Percentiles rank a stretch among this genome's conserved stretches.
Evolutionary conservation across 2,329 filamentous ascomycete species (phyloP).

Genomic region (Chaetomiaceae sp.): DNA sequence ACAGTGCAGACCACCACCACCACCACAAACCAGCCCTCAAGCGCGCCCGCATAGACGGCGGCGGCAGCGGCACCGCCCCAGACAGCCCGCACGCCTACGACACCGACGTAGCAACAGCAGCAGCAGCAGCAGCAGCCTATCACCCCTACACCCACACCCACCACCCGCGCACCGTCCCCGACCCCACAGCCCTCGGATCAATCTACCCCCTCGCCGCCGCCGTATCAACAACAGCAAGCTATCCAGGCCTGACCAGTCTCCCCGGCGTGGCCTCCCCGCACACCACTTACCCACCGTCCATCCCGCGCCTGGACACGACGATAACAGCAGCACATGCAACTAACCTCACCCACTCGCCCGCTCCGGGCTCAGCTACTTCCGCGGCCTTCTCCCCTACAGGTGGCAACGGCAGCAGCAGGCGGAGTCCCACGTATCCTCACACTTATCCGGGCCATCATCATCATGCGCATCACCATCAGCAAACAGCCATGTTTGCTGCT

Average conservation of each 20-base stretch:
- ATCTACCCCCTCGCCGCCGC: conserved; percentile 18
- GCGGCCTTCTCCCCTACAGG: conserved; percentile 20
- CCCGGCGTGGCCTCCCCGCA: conserved; percentile 17
- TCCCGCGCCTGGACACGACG: conserved; percentile 22
- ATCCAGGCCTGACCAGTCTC: conserved; percentile 14
- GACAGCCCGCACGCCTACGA: conserved; percentile 22
- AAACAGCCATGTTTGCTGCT: no score
- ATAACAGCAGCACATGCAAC: background rate
- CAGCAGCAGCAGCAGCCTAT: conserved; percentile 17
- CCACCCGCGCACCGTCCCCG: conserved; percentile 26
- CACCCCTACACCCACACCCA: conserved; percentile 20
- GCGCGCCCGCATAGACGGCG: conserved; percentile 21
- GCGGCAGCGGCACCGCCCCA: conserved; percentile 8
- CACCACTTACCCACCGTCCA: conserved; percentile 17
- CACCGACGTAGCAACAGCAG: no score
- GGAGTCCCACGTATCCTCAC: conserved; percentile 11
- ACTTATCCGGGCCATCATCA: conserved; percentile 3
- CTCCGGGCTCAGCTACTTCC: conserved; percentile 20
- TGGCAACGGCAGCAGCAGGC: background rate
- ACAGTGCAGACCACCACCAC: conserved; percentile 10
- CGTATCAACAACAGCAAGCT: conserved; percentile 1
- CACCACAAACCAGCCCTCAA: conserved; percentile 19
- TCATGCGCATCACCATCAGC: background rate
- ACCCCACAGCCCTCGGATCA: conserved; percentile 10
- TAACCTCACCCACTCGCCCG: conserved; percentile 18